Evolutionary conservation across 768 basidiomycete genomes (phyloP), one percentile per base, ranked within the genome.

Genomic region (Hericium erinaceus): DNA sequence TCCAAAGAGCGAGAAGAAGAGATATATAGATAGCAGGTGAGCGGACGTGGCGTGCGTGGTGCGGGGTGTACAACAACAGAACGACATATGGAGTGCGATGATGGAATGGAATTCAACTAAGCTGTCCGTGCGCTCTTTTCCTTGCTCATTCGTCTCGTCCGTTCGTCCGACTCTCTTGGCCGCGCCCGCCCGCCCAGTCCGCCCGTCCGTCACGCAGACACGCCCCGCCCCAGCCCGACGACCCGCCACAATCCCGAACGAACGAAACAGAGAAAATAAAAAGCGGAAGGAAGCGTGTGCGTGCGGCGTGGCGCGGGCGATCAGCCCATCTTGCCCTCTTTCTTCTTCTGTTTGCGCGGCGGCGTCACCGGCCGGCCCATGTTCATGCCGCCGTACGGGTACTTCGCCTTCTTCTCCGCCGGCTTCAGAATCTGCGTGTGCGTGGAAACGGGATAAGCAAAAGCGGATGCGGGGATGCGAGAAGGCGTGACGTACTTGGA

Each of bases 341-440:
- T 93, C 84, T 95, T 95, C 88, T 94, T 95, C 75, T 87, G 85
- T 80, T 95, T 97, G 73, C 95, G 90, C 60, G 95, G 95, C 61
- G 94, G 94, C 63, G 95, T 98, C 65, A 95, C 88, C 5, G 89
- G 92, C 64, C 92, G 81, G 24, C 86, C 87, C 79, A 87, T 83
- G 67, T 88, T 89, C 78, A 88, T 88, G 52, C 87, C 87, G 48
- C 89, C 89, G 64, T 92, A 91, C 3, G 90, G 87, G 64, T 92
- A 89, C 72, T 95, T 95, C 57, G 89, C 83, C 74, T 97, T 98
- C 83, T 98, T 98, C 79, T 99, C 95, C 18, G 95, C 95, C 38
- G 95, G 95, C 75, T 99, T 99, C 66, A 99, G 78, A 62, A 99
- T 99, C 94, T 97, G 67, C 22, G 26, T 13, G 8, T 18, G 15